These are phyloP conservation scores for Pedinophyceae sp. DNA, from an alignment of 139 green algal species.

Conservation along the genomic window DNA sequence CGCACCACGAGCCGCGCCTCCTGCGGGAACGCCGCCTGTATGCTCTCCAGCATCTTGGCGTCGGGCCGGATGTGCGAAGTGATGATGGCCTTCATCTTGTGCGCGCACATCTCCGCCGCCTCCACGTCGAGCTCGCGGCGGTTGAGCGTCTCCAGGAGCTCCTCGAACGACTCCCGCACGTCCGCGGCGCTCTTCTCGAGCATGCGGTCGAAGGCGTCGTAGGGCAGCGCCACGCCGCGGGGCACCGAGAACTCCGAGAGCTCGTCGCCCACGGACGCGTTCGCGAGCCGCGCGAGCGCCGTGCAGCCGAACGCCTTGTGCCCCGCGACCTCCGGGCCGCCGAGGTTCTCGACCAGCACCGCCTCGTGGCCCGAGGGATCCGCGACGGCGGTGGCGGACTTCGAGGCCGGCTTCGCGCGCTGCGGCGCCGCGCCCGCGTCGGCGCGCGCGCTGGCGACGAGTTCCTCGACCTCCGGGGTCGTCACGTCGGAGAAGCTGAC, in stretches of 20 bases:
- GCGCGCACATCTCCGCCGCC: constrained; percentile 10
- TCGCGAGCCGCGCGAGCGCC: constrained; percentile 5
- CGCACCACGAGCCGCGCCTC: constrained; percentile 39
- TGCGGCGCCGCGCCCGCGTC: no score
- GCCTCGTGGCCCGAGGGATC: constrained; percentile 64
- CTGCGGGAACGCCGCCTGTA: constrained; percentile 13
- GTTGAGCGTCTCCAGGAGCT: constrained; percentile 19
- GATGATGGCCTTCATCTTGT: no score
- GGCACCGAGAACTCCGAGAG: constrained; percentile 57
- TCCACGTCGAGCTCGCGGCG: constrained; percentile 25
- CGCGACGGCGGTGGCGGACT: constrained; percentile 19
- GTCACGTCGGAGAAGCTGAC: no score
- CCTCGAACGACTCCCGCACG: constrained; percentile 13
- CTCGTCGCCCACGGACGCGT: neutral
- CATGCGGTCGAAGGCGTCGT: constrained; percentile 71
- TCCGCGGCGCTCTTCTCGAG: constrained; percentile 19
- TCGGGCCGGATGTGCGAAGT: neutral
- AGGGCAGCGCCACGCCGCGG: constrained; percentile 58
- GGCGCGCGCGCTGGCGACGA: no score
- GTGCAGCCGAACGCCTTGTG: neutral
- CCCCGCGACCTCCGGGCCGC: neutral
- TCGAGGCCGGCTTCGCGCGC: no score
- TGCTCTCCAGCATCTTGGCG: constrained; percentile 11
- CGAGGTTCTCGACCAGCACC: constrained; percentile 53
- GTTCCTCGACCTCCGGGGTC: no score